Evolutionary conservation across 177 flowering plant species (phyloP), one percentile per base, ranked within the genome.

Genomic region (Telopea speciosissima): DNA sequence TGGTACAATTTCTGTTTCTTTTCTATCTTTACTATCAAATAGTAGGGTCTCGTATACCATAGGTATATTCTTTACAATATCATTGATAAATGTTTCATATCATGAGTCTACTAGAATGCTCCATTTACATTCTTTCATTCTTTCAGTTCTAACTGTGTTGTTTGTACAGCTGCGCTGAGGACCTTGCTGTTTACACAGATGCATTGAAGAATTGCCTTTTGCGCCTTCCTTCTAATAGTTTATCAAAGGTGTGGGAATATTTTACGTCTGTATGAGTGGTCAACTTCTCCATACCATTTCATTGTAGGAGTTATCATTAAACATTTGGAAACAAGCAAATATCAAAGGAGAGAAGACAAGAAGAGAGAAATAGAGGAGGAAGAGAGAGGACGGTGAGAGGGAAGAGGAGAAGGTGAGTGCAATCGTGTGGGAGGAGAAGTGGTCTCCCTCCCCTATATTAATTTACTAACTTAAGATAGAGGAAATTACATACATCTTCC

Each of bases 181-280:
- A 90, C 77, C 85, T 93, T 63, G 79, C 61, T 28, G 83, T 86
- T n/a, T 89, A 93, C 74, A 75, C 78, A 31, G 72, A 84, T 76
- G 95, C 97, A 66, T 74, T 93, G 80, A 71, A 77, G 70, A 81
- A 81, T 54, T 75, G 86, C 62, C 85, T 88, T 77, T 68, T 78
- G 45, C 79, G 86, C 24, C 81, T 93, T 80, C 93, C 95, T 72
- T 78, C 93, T 12, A 85, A 91, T 81, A 86, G 89, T 83, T 82
- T 93, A 11, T 90, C 95, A 44, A 93, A 87, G 93, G 98, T 91
- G 73, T 60, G 54, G 54, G 19, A 12, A 49, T 12, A 49, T 12
- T 49, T 49, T 49, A 12, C 16, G 8, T 49, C 17, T 49, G 17
- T 49, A 49, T 13, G 17, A 49, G 54, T 49, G 54, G 54, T 19